Evolutionary conservation across 2,329 filamentous ascomycete genomes (phyloP), one percentile per base, ranked within the genome.

Genomic region (Elsinoe fawcettii): DNA sequence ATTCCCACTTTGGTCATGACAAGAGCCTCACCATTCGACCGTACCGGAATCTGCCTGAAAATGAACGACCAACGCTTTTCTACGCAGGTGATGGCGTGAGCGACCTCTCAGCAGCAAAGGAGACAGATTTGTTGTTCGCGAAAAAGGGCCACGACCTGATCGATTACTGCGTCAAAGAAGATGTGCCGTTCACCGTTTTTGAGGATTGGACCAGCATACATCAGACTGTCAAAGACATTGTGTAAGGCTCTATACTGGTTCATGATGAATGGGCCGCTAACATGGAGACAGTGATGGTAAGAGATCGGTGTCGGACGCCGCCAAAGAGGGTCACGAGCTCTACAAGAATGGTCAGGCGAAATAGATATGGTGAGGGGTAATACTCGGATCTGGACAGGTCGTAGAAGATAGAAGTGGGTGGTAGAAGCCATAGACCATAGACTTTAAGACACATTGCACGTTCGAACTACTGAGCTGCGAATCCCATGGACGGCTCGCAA

Each of bases 41-140:
- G 54, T 97, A 97, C 73, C 85, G 86, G 2, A 78, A 83, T 23
- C 77, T 95, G 43, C 84, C 88, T 0, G 77, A 77, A 12, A 71
- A 77, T 30, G 73, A 87, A 66, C 80, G 90, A 41, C 93, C 93
- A 1, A 85, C 83, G 37, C 82, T 97, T 74, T 90, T 97, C 71
- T 99, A 99, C 67, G 92, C 93, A 30, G 93, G 93, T 59, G 92
- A 97, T 66, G 92, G 92, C 51, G 90, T 96, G 3, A 95, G 88
- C 2, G 92, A 97, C 69, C 77, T 97, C 55, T 95, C 88, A 23
- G 93, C 92, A 7, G 92, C 93, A 2, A 84, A 87, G 65, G 91
- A 97, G 77, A 96, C 91, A 2, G 90, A 97, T 70, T 74, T 97
- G 56, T 78, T 97, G 34, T 97, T 97, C 67, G 92, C 92, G 55